Evolutionary conservation across 768 basidiomycete genomes (phyloP).

Genomic region (Russula abietina): DNA sequence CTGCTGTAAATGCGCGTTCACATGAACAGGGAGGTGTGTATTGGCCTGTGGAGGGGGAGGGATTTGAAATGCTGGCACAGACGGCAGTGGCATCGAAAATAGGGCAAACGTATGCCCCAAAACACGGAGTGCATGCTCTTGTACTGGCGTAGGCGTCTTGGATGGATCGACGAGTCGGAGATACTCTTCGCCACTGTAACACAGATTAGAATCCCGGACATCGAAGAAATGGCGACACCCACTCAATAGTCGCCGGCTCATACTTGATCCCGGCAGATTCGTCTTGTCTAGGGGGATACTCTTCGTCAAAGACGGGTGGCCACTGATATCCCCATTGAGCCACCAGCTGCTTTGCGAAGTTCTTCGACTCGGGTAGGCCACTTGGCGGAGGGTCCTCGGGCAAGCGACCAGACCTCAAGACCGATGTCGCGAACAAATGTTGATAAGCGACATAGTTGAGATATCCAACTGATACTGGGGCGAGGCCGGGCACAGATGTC

Average conservation of each 20-base stretch:
- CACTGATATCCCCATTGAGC: conserved; percentile 37
- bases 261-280: conserved; percentile 23
- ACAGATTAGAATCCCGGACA: not conserved
- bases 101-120: conserved; percentile 23
- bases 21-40: conserved; percentile 15
- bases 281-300: conserved; percentile 19
- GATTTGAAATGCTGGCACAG: conserved; percentile 1
- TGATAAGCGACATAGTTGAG: conserved; percentile 17
- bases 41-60: not conserved
- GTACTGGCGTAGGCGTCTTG: conserved; percentile 20
- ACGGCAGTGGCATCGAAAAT: conserved; percentile 14
- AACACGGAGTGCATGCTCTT: conserved; percentile 23
- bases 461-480: conserved; percentile 19
- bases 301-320: conserved; percentile 40
- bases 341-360: conserved; percentile 29
- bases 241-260: conserved; percentile 21
- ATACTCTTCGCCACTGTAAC: conserved; percentile 22
- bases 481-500: conserved; percentile 16
- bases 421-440: conserved; percentile 7
- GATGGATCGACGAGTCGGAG: conserved; percentile 20
- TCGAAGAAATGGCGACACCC: not conserved
- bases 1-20: conserved; percentile 23
- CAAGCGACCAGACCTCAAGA: conserved; percentile 26
- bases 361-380: conserved; percentile 23
- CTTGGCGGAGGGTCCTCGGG: conserved; percentile 27